Percentiles rank a stretch among this genome's conserved stretches.
Conservation (phyloP, 75 land plant species). For the Pseudotsuga menziesii region DNA sequence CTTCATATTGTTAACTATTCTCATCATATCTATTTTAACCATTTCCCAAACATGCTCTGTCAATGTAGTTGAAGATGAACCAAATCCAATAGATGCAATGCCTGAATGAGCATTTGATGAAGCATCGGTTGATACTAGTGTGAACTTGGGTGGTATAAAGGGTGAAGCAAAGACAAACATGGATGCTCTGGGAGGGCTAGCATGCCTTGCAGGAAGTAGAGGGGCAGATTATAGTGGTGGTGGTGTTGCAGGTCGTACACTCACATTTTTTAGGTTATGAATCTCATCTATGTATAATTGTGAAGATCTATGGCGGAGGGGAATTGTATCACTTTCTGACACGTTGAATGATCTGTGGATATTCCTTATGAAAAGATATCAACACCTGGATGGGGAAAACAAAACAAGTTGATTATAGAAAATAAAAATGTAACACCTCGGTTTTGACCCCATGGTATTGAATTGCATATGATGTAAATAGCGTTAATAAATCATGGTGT, state of each 20-base stretch:
- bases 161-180: constrained; percentile 54
- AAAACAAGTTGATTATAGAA: not conserved
- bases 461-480: no score
- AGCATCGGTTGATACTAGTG: not conserved
- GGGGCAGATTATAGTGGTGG: constrained; percentile 31
- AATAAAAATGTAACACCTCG: no score
- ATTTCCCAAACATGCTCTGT: constrained; percentile 99
- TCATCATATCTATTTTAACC: constrained; percentile 85
- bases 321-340: constrained; percentile 56
- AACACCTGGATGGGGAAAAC: not conserved
- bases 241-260: constrained; percentile 31
- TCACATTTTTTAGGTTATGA: constrained; percentile 73
- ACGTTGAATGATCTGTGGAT: not conserved
- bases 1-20: constrained; percentile 84
- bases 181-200: constrained; percentile 73
- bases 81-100: constrained; percentile 56
- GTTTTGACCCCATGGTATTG: no score
- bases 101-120: not conserved
- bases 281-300: constrained; percentile 95
- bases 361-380: not conserved
- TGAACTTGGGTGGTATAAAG: constrained; percentile 15
- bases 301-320: constrained; percentile 66
- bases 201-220: constrained; percentile 57
- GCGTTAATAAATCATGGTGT: no score
- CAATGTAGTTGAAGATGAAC: constrained; percentile 75